A percentile compares a stretch with the other conserved stretches of the same genome.
Evolutionary conservation across 257 asterid species (phyloP).

Genomic region (Solanum sejunctum): DNA sequence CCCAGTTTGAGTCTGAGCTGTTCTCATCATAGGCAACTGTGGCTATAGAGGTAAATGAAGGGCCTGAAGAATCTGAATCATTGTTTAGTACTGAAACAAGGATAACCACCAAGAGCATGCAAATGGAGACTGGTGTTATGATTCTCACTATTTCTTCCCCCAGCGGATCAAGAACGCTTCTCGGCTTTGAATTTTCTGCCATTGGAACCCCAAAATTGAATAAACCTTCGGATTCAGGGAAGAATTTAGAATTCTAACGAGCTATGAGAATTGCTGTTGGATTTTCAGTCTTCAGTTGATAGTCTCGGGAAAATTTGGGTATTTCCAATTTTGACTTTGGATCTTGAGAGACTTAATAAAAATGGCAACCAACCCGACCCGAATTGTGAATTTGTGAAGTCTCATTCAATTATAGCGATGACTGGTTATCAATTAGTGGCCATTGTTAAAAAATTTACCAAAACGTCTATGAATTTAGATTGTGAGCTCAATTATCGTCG

Average conservation of each 20-base stretch:
- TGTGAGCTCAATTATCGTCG: no score
- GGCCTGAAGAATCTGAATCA: slow-evolving; percentile 22
- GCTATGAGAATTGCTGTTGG: not conserved
- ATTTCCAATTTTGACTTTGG: not conserved
- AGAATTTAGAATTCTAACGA: not conserved
- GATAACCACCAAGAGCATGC: slow-evolving; percentile 76
- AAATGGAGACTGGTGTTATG: slow-evolving; percentile 81
- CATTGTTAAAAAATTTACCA: not conserved
- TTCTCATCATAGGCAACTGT: slow-evolving; percentile 65
- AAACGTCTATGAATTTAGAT: no score
- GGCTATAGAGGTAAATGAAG: slow-evolving; percentile 52
- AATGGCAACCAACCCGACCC: not conserved
- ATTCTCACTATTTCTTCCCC: slow-evolving; percentile 95
- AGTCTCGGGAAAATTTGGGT: not conserved
- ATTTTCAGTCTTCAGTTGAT: not conserved
- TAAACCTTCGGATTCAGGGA: not conserved
- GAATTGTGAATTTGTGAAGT: not conserved
- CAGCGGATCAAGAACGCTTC: slow-evolving; percentile 49
- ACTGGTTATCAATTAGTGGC: not conserved
- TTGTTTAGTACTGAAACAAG: slow-evolving; percentile 62
- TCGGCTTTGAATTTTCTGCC: slow-evolving; percentile 48
- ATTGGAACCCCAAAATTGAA: slow-evolving; percentile 14
- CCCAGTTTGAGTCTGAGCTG: slow-evolving; percentile 80
- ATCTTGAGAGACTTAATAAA: not conserved
- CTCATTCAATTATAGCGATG: not conserved